Percentiles rank a stretch among this genome's conserved stretches.
Conservation (phyloP, 306 rosid species). For the Dalbergia oliveri region DNA sequence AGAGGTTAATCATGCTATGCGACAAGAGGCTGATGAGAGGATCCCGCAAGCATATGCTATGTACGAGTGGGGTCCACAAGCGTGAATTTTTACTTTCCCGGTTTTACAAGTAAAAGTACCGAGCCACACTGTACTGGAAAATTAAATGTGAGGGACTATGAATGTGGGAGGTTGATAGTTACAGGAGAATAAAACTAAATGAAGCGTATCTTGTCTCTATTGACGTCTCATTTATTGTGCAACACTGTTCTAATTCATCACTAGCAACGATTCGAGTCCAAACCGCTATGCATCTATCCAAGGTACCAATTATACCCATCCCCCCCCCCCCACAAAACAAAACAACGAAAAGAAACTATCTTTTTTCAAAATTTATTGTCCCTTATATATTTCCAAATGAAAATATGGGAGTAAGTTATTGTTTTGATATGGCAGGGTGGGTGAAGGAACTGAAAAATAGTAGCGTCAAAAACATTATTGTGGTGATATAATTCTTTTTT, state of each 20-base stretch:
- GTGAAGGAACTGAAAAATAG: neutral
- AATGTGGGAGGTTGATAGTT: conserved; percentile 3
- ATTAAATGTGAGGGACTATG: conserved; percentile 11
- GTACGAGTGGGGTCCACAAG: conserved; percentile 17
- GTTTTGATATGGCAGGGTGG: neutral
- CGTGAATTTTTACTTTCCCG: neutral
- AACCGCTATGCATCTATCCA: neutral
- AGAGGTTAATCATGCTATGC: neutral
- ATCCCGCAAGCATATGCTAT: neutral
- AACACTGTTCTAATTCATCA: neutral
- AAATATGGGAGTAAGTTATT: neutral
- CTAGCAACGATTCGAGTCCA: neutral
- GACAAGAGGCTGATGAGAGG: conserved; percentile 18
- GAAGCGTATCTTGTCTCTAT: conserved; percentile 1
- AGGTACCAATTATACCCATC: too few species aligned
- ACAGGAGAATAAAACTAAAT: conserved; percentile 1
- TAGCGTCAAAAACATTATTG: neutral
- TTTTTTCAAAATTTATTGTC: neutral
- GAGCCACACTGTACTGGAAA: neutral
- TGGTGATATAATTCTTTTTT: neutral
- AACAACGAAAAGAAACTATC: too few species aligned
- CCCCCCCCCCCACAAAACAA: too few species aligned
- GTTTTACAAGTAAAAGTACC: neutral
- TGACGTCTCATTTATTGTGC: neutral
- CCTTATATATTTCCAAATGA: neutral